Percentiles rank a stretch among this genome's conserved stretches.
Conservation (phyloP, 2,329 filamentous ascomycete species). For the Ascochyta pisi region DNA sequence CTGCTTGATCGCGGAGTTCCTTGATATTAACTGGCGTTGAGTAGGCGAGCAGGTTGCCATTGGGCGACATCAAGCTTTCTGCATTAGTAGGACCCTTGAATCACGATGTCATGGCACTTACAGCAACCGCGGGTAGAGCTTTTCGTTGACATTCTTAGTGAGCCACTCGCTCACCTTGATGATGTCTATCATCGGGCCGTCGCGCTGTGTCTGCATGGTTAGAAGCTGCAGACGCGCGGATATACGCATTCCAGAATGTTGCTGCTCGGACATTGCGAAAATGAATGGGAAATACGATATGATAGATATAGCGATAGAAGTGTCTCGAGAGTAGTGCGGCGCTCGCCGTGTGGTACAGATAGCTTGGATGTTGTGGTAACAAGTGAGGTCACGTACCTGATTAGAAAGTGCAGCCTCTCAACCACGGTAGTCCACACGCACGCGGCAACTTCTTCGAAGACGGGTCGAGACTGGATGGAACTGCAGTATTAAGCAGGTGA, state of each 20-base stretch:
- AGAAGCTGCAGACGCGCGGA: conserved; percentile 7
- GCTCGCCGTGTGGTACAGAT: neutral
- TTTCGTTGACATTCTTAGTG: conserved; percentile 53
- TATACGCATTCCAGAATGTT: neutral
- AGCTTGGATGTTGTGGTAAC: conserved; percentile 5
- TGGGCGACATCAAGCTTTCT: conserved; percentile 57
- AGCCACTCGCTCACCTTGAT: conserved; percentile 54
- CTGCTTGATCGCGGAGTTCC: conserved; percentile 57
- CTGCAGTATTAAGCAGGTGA: neutral
- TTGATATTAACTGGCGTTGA: conserved; percentile 57
- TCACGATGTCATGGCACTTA: conserved; percentile 28
- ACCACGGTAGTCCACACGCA: neutral
- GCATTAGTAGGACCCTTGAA: conserved; percentile 12
- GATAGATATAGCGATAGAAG: neutral
- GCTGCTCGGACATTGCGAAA: neutral
- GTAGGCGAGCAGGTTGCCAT: conserved; percentile 59
- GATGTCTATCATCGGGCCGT: conserved; percentile 52
- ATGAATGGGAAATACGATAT: neutral
- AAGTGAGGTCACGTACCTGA: conserved; percentile 16
- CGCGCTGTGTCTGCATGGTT: conserved; percentile 12
- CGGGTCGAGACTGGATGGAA: neutral
- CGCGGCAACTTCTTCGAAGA: neutral
- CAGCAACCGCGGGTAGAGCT: conserved; percentile 55
- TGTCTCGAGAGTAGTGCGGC: neutral
- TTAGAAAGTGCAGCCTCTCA: neutral